Percentiles rank a stretch among this genome's conserved stretches.
Conservation (phyloP, 2,329 filamentous ascomycete genomes). For the Monosporascus sp. region DNA sequence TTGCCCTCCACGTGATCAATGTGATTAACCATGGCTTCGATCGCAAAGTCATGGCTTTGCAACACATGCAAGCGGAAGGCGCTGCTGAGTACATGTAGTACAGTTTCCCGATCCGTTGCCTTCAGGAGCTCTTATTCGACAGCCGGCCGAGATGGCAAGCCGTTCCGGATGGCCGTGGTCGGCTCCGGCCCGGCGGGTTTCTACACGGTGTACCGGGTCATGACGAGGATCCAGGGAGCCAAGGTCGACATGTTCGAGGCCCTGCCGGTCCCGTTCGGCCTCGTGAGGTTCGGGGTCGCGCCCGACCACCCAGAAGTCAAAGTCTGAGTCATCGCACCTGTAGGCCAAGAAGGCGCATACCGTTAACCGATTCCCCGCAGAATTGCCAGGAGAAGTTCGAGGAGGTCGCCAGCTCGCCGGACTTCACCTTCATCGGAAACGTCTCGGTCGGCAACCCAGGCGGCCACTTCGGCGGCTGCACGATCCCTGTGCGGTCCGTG, state of each 20-base stretch:
- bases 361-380: conserved; percentile 35
- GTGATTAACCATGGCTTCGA: conserved; percentile 13
- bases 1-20: too few relatives aligned
- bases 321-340: conserved; percentile 38
- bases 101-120: conserved; percentile 4
- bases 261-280: conserved; percentile 84
- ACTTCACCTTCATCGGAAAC: conserved; percentile 90
- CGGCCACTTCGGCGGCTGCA: conserved; percentile 35
- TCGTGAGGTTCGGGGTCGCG: conserved; percentile 93
- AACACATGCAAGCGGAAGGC: conserved; percentile 18
- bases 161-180: conserved; percentile 78
- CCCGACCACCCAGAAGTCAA: conserved; percentile 98
- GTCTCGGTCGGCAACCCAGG: conserved; percentile 62
- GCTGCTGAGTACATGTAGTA: not conserved
- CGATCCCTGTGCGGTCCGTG: conserved; percentile 62
- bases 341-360: too few relatives aligned
- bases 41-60: conserved; percentile 24
- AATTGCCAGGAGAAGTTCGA: conserved; percentile 94
- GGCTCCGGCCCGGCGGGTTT: conserved; percentile 95
- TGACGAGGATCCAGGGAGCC: conserved; percentile 67
- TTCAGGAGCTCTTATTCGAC: conserved; percentile 18
- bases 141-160: conserved; percentile 31
- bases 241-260: conserved; percentile 95
- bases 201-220: conserved; percentile 83
- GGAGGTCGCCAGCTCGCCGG: conserved; percentile 74